These are phyloP conservation scores for Pythium chondricola DNA, from an alignment of 352 stramenopile species.

Conservation along the genomic window DNA sequence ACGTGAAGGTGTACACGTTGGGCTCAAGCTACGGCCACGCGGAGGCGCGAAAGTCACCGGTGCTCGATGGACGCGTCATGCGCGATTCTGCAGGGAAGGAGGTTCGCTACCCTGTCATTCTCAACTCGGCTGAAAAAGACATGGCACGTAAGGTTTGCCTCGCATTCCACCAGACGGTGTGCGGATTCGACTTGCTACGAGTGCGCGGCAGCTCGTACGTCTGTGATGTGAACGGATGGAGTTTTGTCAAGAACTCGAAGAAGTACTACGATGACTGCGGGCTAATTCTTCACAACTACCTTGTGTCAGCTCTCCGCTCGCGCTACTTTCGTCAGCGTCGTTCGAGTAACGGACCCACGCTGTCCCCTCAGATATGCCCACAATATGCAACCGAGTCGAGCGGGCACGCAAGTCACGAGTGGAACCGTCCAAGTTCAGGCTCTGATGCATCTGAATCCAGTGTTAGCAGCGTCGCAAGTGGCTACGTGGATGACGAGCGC, in stretches of 20 bases:
- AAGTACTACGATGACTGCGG: conserved; percentile 99
- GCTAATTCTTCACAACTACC: conserved; percentile 91
- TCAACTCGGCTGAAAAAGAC: conserved; percentile 98
- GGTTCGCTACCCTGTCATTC: conserved; percentile 98
- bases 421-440: conserved; percentile 43
- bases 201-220: conserved; percentile 92
- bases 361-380: conserved; percentile 60
- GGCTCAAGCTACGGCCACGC: conserved; percentile 98
- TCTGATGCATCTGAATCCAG: conserved; percentile 70
- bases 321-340: conserved; percentile 71
- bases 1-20: conserved; percentile 99
- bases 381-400: conserved; percentile 67
- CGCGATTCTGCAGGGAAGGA: conserved; percentile 97
- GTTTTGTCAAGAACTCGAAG: conserved; percentile 97
- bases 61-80: conserved; percentile 93
- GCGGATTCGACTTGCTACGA: conserved; percentile 98
- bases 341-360: conserved; percentile 35
- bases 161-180: conserved; percentile 98
- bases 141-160: conserved; percentile 93
- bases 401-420: conserved; percentile 8
- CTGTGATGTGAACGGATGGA: conserved; percentile 99
- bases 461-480: conserved; percentile 49
- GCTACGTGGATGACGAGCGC: conserved; percentile 55
- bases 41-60: conserved; percentile 97
- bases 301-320: conserved; percentile 73